These are phyloP conservation scores for Stenocarpella maydis DNA, from an alignment of 2,329 filamentous ascomycete species.

Conservation along the genomic window DNA sequence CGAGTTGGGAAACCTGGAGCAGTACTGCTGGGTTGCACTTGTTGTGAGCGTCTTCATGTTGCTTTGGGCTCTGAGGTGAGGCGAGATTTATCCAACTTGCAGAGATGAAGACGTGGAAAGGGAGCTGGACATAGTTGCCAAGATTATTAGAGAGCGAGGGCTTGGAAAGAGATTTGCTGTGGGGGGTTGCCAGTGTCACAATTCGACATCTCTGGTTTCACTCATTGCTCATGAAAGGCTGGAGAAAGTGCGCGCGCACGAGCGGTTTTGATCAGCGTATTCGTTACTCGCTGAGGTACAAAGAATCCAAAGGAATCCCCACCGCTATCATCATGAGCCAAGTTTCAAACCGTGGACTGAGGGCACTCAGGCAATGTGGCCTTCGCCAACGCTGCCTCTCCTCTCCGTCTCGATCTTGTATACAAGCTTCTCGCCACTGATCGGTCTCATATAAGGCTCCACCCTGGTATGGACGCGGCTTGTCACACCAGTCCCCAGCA, in stretches of 20 bases:
- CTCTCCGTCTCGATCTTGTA: constrained; percentile 37
- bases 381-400: constrained; percentile 27
- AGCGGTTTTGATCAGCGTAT: neutral
- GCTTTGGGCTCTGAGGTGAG: constrained; percentile 9
- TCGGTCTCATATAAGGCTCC: constrained; percentile 47
- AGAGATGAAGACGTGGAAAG: too few relatives aligned
- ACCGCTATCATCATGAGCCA: neutral
- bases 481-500: constrained; percentile 42
- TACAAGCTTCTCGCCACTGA: constrained; percentile 52
- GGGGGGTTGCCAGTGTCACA: too few relatives aligned
- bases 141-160: neutral
- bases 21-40: constrained; percentile 14
- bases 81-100: too few relatives aligned
- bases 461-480: constrained; percentile 37
- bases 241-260: neutral
- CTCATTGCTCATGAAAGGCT: too few relatives aligned
- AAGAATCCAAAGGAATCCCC: neutral
- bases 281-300: neutral
- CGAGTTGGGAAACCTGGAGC: constrained; percentile 1
- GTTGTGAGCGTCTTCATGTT: neutral
- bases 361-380: constrained; percentile 11
- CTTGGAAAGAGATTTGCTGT: neutral
- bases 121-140: neutral
- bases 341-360: too few relatives aligned
- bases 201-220: too few relatives aligned